Base-by-base conservation (phyloP, 2,329 filamentous ascomycete species). In the Aureobasidium sp. region DNA sequence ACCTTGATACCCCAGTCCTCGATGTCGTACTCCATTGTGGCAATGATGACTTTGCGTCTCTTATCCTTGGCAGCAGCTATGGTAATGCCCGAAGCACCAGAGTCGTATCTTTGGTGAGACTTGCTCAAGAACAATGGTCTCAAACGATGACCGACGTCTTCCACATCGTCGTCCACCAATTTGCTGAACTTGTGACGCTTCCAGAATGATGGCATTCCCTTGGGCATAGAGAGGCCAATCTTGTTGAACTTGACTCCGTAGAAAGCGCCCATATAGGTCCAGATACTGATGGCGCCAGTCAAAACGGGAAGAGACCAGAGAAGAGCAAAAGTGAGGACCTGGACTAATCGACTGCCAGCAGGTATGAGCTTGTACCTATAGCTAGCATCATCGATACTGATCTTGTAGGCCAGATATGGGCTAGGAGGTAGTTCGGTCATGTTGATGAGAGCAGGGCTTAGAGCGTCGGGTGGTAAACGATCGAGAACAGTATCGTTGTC, bases 1-100 rank as follows among this genome's bases (percentile, higher is more conserved):
- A 88, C 85, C 73, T 87, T 88, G 73, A 88, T 85, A 3, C 73
- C 78, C 83, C 86, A 88, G 69, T 88, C 86, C 61, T 85, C 83
- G 64, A 88, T 87, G 65, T 58, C 55, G 23, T 58, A 58, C 27
- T 58, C 55, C 55, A 58, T 58, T 2, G 55, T 58, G 15, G 41
- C 88, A 84, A 88, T 86, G 27, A 88, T 77, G 2, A 87, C 82
- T 37, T 80, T 87, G n/a, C 82, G 76, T 26, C 71, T 66, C 61
- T 70, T 69, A 15, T 57, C 36, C 8, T 44, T 36, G 3, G 32
- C 20, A 17, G 20, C 42, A 32, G 39, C 47, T 17, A 64, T 48
- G 20, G 59, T 48, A 17, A 52, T 61, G 13, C 46, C 46, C 8
- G 58, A 52, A 3, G 53, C 13, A 7, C 15, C 53, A 46, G 53